Conservation (phyloP, 768 basidiomycete species). For the Termitomyces sp. region DNA sequence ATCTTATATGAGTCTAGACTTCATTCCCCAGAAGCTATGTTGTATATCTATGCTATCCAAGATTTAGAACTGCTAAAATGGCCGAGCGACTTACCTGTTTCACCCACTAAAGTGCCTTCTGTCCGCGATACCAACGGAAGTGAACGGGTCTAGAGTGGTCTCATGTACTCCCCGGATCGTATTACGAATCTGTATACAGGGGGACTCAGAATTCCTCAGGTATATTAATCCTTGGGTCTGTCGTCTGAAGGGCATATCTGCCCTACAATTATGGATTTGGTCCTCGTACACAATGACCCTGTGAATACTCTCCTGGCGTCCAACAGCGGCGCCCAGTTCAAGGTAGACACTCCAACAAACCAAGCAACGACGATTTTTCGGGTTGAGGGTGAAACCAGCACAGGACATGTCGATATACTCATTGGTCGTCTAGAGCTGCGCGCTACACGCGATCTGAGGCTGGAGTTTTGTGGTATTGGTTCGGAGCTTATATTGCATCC, state of each 20-base stretch:
- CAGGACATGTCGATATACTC: conserved; percentile 25
- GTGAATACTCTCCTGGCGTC: conserved; percentile 27
- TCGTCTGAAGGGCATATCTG: neutral
- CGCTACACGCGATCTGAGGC: conserved; percentile 16
- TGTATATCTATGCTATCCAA: too few species aligned
- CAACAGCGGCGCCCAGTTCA: conserved; percentile 26
- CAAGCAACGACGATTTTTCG: conserved; percentile 23
- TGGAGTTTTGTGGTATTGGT: conserved; percentile 17
- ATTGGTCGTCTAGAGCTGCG: conserved; percentile 24
- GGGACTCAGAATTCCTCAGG: neutral
- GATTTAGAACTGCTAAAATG: too few species aligned
- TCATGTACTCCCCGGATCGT: neutral
- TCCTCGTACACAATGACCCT: conserved; percentile 33
- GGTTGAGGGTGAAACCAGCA: conserved; percentile 19
- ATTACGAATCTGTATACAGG: neutral
- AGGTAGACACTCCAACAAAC: conserved; percentile 22
- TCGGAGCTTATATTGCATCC: conserved; percentile 13
- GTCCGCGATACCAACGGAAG: neutral
- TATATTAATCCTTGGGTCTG: neutral
- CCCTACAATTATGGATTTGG: conserved; percentile 22
- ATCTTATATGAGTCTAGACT: too few species aligned
- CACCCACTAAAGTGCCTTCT: too few species aligned
- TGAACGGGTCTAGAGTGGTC: neutral
- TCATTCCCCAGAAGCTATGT: too few species aligned
- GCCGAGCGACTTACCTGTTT: too few species aligned